Evolutionary conservation across 495 filamentous ascomycete genomes (phyloP).

Genomic region (Penicillium macrosclerotiorum): DNA sequence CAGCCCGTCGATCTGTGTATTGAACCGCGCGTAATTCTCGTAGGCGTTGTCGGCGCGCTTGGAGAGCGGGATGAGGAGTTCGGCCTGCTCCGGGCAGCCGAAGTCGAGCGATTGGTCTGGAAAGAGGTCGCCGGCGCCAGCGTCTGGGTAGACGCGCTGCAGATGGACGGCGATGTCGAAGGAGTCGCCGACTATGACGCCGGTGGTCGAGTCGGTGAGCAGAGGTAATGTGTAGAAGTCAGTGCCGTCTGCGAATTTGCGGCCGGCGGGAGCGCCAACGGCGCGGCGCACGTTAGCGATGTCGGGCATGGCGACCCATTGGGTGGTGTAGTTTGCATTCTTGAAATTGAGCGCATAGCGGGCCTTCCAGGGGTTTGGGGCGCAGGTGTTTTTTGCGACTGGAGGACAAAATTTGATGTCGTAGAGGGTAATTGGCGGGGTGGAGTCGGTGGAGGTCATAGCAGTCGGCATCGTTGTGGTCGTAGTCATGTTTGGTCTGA

Average conservation of each 20-base stretch:
- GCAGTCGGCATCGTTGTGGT: no score
- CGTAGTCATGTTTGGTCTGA: no score
- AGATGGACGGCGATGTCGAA: slow-evolving; percentile 62
- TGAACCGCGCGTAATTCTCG: slow-evolving; percentile 39
- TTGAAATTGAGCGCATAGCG: slow-evolving; percentile 66
- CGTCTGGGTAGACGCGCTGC: slow-evolving; percentile 44
- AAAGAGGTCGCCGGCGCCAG: slow-evolving; percentile 39
- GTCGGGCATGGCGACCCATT: slow-evolving; percentile 51
- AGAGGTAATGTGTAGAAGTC: slow-evolving; percentile 61
- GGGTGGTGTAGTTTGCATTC: slow-evolving; percentile 46
- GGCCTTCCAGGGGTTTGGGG: slow-evolving; percentile 61
- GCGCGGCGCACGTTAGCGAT: slow-evolving; percentile 43
- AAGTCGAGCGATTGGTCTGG: slow-evolving; percentile 35
- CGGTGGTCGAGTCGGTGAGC: slow-evolving; percentile 46
- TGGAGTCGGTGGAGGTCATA: no score
- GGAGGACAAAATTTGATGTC: slow-evolving; percentile 52
- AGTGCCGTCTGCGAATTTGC: slow-evolving; percentile 55
- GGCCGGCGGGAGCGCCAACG: slow-evolving; percentile 43
- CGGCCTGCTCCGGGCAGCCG: slow-evolving; percentile 5
- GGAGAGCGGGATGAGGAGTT: slow-evolving; percentile 27
- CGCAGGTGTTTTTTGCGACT: slow-evolving; percentile 26
- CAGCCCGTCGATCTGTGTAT: slow-evolving; percentile 47
- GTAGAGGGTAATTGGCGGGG: slow-evolving; percentile 46
- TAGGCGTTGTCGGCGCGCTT: slow-evolving; percentile 13
- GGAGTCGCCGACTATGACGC: slow-evolving; percentile 52